These are phyloP conservation scores for Chenopodium suecicum DNA, from an alignment of 148 eudicot genomes.

Conservation along the genomic window DNA sequence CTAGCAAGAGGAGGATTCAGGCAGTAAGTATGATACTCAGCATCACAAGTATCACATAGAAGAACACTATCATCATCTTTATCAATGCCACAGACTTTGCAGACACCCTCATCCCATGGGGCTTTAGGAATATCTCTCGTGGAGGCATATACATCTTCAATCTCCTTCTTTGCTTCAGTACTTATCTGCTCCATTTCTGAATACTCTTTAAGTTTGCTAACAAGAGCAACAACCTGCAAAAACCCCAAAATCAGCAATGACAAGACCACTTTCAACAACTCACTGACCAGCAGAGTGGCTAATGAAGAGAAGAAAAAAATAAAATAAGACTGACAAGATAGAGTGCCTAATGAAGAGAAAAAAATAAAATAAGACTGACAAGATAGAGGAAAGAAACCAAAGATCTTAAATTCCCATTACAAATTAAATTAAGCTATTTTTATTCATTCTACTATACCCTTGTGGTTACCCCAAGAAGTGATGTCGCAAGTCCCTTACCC, in stretches of 20 bases:
- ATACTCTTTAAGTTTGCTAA: conserved; percentile 41
- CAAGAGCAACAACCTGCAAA: conserved; percentile 46
- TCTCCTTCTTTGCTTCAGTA: conserved; percentile 47
- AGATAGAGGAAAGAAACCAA: not conserved
- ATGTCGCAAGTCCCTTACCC: not conserved
- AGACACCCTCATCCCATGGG: conserved; percentile 79
- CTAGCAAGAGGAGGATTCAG: conserved; percentile 69
- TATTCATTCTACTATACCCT: not conserved
- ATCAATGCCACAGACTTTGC: conserved; percentile 77
- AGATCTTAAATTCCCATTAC: not conserved
- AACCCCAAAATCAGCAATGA: conserved; percentile 5
- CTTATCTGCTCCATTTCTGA: conserved; percentile 39
- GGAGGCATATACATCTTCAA: conserved; percentile 41
- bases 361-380: not conserved
- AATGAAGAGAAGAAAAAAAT: not conserved
- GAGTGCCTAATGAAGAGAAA: not conserved
- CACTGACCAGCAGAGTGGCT: not conserved
- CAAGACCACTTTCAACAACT: not conserved
- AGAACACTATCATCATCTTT: conserved; percentile 68
- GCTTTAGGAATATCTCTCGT: conserved; percentile 57
- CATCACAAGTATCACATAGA: conserved; percentile 70
- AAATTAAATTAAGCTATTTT: not conserved
- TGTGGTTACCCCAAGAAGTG: not conserved
- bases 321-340: not conserved
- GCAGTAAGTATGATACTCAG: conserved; percentile 76